Percentiles rank a stretch among this genome's conserved stretches.
These are phyloP conservation scores for Zymoseptoria pseudotritici DNA, from an alignment of 2,329 filamentous ascomycete genomes.

Conservation along the genomic window DNA sequence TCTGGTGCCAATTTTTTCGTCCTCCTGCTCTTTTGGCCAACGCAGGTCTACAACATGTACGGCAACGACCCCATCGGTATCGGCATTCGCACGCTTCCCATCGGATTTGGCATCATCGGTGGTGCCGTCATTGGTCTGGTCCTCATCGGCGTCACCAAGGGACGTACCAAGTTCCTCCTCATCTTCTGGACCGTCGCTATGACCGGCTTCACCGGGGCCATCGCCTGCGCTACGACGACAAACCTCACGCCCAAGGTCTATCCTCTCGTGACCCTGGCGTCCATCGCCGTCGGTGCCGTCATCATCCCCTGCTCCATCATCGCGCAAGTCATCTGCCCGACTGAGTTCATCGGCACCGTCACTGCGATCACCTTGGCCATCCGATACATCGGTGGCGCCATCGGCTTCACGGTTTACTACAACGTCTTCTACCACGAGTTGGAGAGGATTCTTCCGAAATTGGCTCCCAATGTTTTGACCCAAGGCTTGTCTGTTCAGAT, in stretches of 20 bases:
- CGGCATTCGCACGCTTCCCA: conserved; percentile 57
- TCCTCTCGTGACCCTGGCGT: conserved; percentile 51
- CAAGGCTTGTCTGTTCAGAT: background rate
- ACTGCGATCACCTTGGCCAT: conserved; percentile 61
- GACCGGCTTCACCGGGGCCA: conserved; percentile 48
- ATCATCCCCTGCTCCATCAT: conserved; percentile 62
- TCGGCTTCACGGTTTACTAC: conserved; percentile 44
- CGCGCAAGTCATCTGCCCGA: conserved; percentile 58
- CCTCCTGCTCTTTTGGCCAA: conserved; percentile 54
- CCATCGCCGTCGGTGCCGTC: conserved; percentile 60
- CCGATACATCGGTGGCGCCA: conserved; percentile 58
- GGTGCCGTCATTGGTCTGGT: conserved; percentile 54
- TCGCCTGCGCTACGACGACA: conserved; percentile 19
- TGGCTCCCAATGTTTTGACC: background rate
- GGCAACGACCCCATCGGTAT: conserved; percentile 51
- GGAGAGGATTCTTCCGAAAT: too few species aligned
- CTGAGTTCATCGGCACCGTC: conserved; percentile 62
- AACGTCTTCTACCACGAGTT: too few species aligned
- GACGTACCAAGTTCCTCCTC: conserved; percentile 54
- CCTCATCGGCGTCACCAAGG: conserved; percentile 50
- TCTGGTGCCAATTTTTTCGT: conserved; percentile 34
- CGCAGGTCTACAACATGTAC: conserved; percentile 58
- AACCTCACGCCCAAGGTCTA: conserved; percentile 21
- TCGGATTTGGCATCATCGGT: conserved; percentile 56
- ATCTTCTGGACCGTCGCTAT: conserved; percentile 54